phyloP scores from a whole-genome alignment of 768 basidiomycete genomes.

The Termitomyces sp. region DNA sequence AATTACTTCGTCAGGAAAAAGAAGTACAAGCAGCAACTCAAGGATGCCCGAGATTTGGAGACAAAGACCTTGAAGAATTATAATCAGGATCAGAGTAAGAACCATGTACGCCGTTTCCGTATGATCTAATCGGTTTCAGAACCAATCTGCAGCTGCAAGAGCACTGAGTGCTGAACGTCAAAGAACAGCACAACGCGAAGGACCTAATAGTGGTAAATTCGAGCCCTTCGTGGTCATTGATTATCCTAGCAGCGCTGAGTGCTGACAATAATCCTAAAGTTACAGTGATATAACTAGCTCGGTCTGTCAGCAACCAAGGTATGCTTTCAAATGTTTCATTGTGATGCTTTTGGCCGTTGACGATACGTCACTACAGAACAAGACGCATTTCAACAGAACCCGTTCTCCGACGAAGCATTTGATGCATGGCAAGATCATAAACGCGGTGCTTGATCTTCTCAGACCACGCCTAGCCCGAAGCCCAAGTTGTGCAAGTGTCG shows the following conservation, averaged over 20 bases:
- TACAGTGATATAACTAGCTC: background rate
- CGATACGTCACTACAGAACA: background rate
- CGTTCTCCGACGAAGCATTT: background rate
- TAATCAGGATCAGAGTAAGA: background rate
- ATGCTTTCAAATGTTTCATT: background rate
- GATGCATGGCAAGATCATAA: background rate
- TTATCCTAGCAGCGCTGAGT: background rate
- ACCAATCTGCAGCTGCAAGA: background rate
- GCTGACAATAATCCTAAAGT: background rate
- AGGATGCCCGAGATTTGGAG: background rate
- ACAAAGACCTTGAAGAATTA: background rate
- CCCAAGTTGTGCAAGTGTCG: background rate
- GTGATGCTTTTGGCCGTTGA: background rate
- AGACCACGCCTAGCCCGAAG: too few relatives aligned
- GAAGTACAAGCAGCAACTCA: background rate
- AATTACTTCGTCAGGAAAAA: background rate
- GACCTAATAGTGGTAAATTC: too few relatives aligned
- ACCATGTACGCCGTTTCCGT: background rate
- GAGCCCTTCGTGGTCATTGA: too few relatives aligned
- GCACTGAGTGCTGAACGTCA: background rate
- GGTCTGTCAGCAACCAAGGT: background rate
- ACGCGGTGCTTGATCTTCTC: background rate
- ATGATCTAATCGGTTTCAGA: background rate
- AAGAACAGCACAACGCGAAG: background rate
- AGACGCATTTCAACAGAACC: background rate